These are phyloP conservation scores for Omphalotus guepiniiformis DNA, from an alignment of 768 basidiomycete genomes.

Conservation along the genomic window DNA sequence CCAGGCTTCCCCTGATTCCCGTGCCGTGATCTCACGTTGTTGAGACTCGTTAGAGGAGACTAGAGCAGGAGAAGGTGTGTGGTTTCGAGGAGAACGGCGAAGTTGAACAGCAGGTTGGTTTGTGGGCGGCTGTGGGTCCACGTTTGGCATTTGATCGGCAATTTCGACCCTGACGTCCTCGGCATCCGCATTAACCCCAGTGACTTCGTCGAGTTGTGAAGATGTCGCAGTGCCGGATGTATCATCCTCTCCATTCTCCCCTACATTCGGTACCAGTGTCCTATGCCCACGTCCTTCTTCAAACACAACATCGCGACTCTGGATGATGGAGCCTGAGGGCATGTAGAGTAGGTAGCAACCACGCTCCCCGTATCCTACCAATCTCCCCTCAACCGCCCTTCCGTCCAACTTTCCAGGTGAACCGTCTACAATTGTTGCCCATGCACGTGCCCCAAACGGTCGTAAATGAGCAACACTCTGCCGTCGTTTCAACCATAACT, in stretches of 20 bases:
- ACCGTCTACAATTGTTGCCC: neutral
- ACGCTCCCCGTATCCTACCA: neutral
- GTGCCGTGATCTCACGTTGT: neutral
- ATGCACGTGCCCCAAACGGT: neutral
- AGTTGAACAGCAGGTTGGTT: no score
- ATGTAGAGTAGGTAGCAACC: no score
- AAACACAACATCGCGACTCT: neutral
- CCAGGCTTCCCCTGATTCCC: neutral
- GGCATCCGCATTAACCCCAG: no score
- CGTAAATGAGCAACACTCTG: neutral
- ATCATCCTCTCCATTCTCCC: neutral
- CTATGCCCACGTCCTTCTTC: neutral
- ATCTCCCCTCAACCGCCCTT: neutral
- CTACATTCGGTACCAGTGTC: neutral
- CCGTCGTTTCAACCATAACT: neutral
- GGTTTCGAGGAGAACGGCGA: neutral
- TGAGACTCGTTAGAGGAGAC: neutral
- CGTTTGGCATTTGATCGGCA: no score
- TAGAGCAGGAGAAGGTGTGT: neutral
- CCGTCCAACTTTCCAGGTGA: neutral
- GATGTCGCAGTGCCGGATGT: neutral
- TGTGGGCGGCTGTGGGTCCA: no score
- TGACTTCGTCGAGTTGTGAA: no score
- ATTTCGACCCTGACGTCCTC: neutral
- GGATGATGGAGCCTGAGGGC: neutral